Base-by-base conservation (phyloP, 1,284 basidiomycete species). In the Apiotrichum veenhuisii region DNA sequence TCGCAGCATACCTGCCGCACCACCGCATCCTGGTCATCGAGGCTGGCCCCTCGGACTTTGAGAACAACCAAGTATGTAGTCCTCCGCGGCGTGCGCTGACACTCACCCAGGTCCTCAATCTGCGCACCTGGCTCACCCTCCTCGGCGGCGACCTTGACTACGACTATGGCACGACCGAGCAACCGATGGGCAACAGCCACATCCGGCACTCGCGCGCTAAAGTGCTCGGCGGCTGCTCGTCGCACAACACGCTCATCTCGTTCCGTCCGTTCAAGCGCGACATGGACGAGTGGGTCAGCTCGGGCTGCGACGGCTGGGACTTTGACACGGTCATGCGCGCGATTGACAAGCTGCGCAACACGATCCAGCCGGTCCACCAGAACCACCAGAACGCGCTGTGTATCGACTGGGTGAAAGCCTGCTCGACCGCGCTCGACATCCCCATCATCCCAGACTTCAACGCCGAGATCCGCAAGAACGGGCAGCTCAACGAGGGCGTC, bases 1-100 rank as follows among this genome's bases (percentile, higher is more conserved):
- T 88, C 26, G 73, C 84, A 0, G 10, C 20, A 38, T 62, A 54
- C 52, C 57, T 62, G 22, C 60, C 60, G 7, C 43, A 62, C 60
- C 60, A 58, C 54, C 57, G 57, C 8, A 57, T 62, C 27, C 60
- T 62, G 10, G 52, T 62, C 34, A 62, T 62, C 49, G 60, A 62
- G 30, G 60, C 50, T 44, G 60, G 60, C 0, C 60, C 60, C 3
- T 40, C 33, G 25, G 60, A 62, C 54, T 50, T 56, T 11, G 46
- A 43, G 42, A 58, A 48, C 36, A 22, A 34, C 44, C n/a, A n/a
- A n/a, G n/a, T n/a, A n/a, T n/a, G n/a, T n/a, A n/a, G n/a, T n/a
- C n/a, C n/a, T n/a, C n/a, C n/a, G n/a, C n/a, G n/a, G n/a, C n/a
- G n/a, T n/a, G n/a, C n/a, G n/a, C n/a, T n/a, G n/a, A n/a, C n/a